Conservation (phyloP, 2,329 filamentous ascomycete genomes). For the Ophiostoma australiae region DNA sequence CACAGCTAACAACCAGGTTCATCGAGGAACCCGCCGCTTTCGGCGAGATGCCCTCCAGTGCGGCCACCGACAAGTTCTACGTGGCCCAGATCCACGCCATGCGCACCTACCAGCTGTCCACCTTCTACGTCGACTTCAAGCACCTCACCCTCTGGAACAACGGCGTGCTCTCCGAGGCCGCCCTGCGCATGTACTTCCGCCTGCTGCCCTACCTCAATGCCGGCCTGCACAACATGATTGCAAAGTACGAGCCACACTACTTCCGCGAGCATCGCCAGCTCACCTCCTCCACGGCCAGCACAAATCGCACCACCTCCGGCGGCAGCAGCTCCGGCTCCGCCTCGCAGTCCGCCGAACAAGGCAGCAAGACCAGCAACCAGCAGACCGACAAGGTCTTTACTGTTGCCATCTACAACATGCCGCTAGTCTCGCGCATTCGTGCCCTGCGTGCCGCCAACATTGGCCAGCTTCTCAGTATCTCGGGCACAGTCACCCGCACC, state of each 20-base stretch:
- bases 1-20: conserved; percentile 43
- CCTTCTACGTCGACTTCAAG: conserved; percentile 80
- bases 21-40: conserved; percentile 63
- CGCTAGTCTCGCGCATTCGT: conserved; percentile 78
- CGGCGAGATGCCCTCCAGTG: conserved; percentile 61
- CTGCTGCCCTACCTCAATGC: conserved; percentile 88
- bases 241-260: conserved; percentile 90
- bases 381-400: conserved; percentile 96
- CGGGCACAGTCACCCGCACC: conserved; percentile 91
- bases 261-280: conserved; percentile 89
- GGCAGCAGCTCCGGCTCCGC: conserved; percentile 57
- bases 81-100: conserved; percentile 77
- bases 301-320: conserved; percentile 64
- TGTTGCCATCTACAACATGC: conserved; percentile 88
- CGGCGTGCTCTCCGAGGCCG: conserved; percentile 75
- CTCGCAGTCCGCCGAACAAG: conserved; percentile 61
- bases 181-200: conserved; percentile 88
- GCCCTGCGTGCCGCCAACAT: conserved; percentile 84
- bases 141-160: conserved; percentile 75
- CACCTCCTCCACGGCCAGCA: conserved; percentile 47
- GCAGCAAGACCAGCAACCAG: conserved; percentile 77
- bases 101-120: conserved; percentile 69
- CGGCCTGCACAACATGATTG: conserved; percentile 86
- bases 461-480: conserved; percentile 89
- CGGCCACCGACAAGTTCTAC: conserved; percentile 72